Evolutionary conservation across 306 rosid genomes (phyloP).

Genomic region (Castanea mollissima): DNA sequence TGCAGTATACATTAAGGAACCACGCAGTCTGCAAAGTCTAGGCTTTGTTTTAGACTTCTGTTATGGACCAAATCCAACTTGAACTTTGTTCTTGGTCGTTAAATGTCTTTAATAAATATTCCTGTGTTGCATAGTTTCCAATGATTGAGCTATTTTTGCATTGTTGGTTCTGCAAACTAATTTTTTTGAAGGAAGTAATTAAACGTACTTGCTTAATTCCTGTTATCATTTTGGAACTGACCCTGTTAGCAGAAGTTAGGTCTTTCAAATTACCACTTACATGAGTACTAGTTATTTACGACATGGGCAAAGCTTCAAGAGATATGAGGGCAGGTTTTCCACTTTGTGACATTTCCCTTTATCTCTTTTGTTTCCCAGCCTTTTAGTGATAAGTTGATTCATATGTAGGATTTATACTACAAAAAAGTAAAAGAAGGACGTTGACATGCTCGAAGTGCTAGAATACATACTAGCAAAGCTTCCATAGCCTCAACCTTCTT

Average conservation of each 20-base stretch:
- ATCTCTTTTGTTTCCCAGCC: not conserved
- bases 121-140: not conserved
- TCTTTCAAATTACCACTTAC: not conserved
- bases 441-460: slow-evolving; percentile 98
- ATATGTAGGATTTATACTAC: slow-evolving; percentile 80
- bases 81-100: not conserved
- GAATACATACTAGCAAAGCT: slow-evolving; percentile 9
- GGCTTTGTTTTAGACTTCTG: not conserved
- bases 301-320: slow-evolving; percentile 96
- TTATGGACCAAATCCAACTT: not conserved
- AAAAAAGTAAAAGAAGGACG: slow-evolving; percentile 96
- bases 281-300: not conserved
- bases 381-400: slow-evolving; percentile 9
- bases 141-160: not conserved
- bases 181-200: not conserved
- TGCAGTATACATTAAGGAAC: not conserved
- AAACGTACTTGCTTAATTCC: not conserved
- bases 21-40: not conserved
- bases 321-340: slow-evolving; percentile 65
- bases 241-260: not conserved
- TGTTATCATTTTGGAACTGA: not conserved
- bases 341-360: not conserved
- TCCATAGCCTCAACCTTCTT: slow-evolving; percentile 53
- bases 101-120: not conserved
- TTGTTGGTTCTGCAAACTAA: not conserved